A percentile compares a stretch with the other conserved stretches of the same genome.
These are phyloP conservation scores for Cladosporium cucumerinum DNA, from an alignment of 2,329 filamentous ascomycete genomes.

Conservation along the genomic window DNA sequence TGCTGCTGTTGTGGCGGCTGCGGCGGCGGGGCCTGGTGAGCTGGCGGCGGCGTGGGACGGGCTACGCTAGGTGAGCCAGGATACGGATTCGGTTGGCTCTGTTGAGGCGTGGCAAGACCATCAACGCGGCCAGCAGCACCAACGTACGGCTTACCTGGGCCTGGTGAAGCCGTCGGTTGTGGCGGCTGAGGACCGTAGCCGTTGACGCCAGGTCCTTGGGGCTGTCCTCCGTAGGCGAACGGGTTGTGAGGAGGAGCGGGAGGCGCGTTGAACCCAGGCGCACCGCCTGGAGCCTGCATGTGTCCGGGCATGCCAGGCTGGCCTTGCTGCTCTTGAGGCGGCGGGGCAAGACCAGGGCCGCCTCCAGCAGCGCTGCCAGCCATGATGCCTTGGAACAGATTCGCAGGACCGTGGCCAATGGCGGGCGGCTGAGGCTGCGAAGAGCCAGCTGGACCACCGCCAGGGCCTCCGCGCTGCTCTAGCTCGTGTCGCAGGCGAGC, in stretches of 20 bases:
- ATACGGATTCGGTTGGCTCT: slow-evolving; percentile 83
- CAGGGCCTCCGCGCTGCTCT: slow-evolving; percentile 64
- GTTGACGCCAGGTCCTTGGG: slow-evolving; percentile 61
- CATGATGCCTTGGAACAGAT: slow-evolving; percentile 95
- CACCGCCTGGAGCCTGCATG: slow-evolving; percentile 68
- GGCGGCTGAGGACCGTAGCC: slow-evolving; percentile 80
- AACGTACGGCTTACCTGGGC: slow-evolving; percentile 70
- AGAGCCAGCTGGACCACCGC: slow-evolving; percentile 54
- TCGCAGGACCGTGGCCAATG: slow-evolving; percentile 82
- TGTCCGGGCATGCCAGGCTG: slow-evolving; percentile 56
- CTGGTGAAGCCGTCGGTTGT: slow-evolving; percentile 80
- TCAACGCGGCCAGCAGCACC: slow-evolving; percentile 32
- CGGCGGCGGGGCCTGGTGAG: slow-evolving; percentile 45
- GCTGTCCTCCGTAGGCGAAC: slow-evolving; percentile 56
- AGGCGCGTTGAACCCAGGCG: slow-evolving; percentile 59
- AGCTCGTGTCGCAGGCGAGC: slow-evolving; percentile 82
- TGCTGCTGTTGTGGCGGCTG: slow-evolving; percentile 17
- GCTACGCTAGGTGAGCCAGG: slow-evolving; percentile 85
- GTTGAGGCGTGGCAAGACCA: slow-evolving; percentile 83
- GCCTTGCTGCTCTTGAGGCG: slow-evolving; percentile 58
- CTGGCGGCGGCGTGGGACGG: slow-evolving; percentile 68
- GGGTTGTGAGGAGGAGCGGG: slow-evolving; percentile 63
- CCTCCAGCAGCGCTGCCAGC: slow-evolving; percentile 78
- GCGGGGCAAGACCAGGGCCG: slow-evolving; percentile 74
- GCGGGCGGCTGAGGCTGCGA: slow-evolving; percentile 80